phyloP scores from a whole-genome alignment of 1,284 basidiomycete species.

The Ustilago trichophora region DNA sequence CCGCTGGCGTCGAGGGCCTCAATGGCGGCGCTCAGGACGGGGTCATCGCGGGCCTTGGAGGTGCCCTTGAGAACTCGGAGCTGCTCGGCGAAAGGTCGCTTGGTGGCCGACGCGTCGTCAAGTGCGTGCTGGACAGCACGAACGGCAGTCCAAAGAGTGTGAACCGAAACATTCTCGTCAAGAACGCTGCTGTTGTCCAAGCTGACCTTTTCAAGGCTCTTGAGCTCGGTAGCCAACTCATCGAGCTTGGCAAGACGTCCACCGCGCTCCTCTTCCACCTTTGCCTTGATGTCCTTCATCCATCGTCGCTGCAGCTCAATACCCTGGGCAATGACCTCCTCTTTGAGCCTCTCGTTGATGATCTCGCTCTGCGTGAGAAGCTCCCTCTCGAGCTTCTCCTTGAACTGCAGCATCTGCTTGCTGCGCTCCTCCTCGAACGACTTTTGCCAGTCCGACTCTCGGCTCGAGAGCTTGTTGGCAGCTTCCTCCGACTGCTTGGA shows the following conservation, averaged over 20 bases:
- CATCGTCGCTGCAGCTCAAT: slow-evolving; percentile 96
- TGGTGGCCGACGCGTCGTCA: slow-evolving; percentile 72
- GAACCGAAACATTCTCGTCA: slow-evolving; percentile 86
- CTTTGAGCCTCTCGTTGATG: slow-evolving; percentile 85
- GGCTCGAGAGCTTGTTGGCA: slow-evolving; percentile 82
- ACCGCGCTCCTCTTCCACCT: slow-evolving; percentile 94
- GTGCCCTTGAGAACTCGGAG: slow-evolving; percentile 79
- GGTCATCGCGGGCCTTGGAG: slow-evolving; percentile 71
- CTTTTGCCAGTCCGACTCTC: slow-evolving; percentile 86
- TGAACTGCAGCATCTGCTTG: slow-evolving; percentile 80
- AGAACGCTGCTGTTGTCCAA: slow-evolving; percentile 88
- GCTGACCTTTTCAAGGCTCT: slow-evolving; percentile 87
- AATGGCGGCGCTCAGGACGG: slow-evolving; percentile 63
- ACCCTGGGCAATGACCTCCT: slow-evolving; percentile 94
- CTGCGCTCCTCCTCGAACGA: slow-evolving; percentile 82
- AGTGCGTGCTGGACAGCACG: slow-evolving; percentile 56
- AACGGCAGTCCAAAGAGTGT: slow-evolving; percentile 72
- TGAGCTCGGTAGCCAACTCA: slow-evolving; percentile 86
- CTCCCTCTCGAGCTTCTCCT: slow-evolving; percentile 85
- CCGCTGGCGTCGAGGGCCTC: slow-evolving; percentile 73
- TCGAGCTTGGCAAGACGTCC: slow-evolving; percentile 94
- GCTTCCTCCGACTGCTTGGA: slow-evolving; percentile 83
- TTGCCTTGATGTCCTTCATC: slow-evolving; percentile 94
- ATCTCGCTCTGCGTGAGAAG: slow-evolving; percentile 87
- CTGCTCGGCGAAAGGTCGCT: slow-evolving; percentile 87